These are phyloP conservation scores for Trametes gibbosa DNA, from an alignment of 768 basidiomycete species.

Conservation along the genomic window DNA sequence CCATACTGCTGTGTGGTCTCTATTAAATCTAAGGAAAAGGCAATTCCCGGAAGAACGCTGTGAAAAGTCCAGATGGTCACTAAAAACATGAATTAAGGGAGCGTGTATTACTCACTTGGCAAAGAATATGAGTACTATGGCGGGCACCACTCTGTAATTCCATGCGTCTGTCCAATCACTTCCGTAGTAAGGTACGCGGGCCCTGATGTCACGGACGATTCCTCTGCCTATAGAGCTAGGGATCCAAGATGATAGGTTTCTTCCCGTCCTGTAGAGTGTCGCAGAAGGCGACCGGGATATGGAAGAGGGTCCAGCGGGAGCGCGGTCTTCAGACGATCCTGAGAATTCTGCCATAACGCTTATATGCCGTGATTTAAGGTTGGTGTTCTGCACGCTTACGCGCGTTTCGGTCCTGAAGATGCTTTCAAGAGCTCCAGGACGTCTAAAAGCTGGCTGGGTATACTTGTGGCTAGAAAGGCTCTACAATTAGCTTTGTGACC, in stretches of 20 bases:
- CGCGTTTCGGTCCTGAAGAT: not conserved
- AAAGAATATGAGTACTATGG: slow-evolving; percentile 83
- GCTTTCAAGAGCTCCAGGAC: no score
- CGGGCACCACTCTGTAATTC: slow-evolving; percentile 88
- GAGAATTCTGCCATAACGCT: not conserved
- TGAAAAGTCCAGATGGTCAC: not conserved
- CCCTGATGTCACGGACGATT: slow-evolving; percentile 65
- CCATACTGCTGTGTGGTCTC: slow-evolving; percentile 90
- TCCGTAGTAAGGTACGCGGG: slow-evolving; percentile 74
- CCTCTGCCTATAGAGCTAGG: slow-evolving; percentile 44
- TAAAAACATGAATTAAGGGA: not conserved
- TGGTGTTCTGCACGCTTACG: not conserved
- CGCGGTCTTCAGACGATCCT: not conserved
- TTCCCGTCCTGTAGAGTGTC: slow-evolving; percentile 2
- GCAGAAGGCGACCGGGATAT: slow-evolving; percentile 11
- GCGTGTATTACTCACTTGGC: slow-evolving; percentile 57
- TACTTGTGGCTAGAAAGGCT: no score
- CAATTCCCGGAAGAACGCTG: slow-evolving; percentile 86
- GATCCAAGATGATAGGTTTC: not conserved
- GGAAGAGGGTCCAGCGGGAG: not conserved
- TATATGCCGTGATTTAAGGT: not conserved
- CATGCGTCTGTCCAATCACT: slow-evolving; percentile 91
- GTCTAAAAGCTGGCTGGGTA: no score
- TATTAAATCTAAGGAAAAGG: slow-evolving; percentile 89
- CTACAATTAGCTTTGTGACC: no score